These are phyloP conservation scores for Cardiospermum halicacabum DNA, from an alignment of 345 rosid genomes.

Conservation along the genomic window DNA sequence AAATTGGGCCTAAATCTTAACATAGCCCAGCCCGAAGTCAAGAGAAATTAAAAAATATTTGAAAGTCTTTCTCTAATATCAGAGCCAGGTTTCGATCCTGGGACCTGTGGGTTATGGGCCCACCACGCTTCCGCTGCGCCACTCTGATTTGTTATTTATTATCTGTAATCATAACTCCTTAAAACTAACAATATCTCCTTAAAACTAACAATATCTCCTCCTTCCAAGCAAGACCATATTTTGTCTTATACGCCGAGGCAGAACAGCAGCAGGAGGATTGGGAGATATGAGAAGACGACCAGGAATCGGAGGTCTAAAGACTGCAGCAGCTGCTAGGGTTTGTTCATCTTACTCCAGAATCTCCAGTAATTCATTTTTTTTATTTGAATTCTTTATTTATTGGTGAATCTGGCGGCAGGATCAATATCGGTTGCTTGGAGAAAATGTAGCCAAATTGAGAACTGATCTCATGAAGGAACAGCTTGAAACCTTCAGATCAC, in stretches of 20 bases:
- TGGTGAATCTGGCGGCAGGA: too few relatives aligned
- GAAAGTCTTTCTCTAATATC: conserved; percentile 13
- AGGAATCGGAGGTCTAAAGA: conserved; percentile 85
- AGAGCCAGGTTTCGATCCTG: conserved; percentile 48
- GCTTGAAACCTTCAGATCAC: conserved; percentile 80
- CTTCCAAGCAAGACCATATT: too few relatives aligned
- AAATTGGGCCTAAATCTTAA: neutral
- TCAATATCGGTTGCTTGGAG: conserved; percentile 76
- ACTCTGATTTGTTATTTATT: conserved; percentile 25
- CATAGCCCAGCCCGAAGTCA: too few relatives aligned
- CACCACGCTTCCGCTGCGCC: conserved; percentile 65
- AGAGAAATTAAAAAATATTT: too few relatives aligned
- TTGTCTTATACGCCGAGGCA: too few relatives aligned
- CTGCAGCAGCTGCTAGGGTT: conserved; percentile 78
- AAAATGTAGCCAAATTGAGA: conserved; percentile 81
- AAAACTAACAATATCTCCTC: too few relatives aligned
- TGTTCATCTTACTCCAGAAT: too few relatives aligned
- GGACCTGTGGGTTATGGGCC: conserved; percentile 50
- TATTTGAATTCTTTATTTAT: too few relatives aligned
- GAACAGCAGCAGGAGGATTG: too few relatives aligned
- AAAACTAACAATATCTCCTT: too few relatives aligned
- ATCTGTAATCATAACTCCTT: too few relatives aligned
- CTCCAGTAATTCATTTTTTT: too few relatives aligned
- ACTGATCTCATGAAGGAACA: conserved; percentile 96
- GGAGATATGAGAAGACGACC: conserved; percentile 70